Base-by-base conservation (phyloP, 495 filamentous ascomycete species). In the Annulohypoxylon bovei region DNA sequence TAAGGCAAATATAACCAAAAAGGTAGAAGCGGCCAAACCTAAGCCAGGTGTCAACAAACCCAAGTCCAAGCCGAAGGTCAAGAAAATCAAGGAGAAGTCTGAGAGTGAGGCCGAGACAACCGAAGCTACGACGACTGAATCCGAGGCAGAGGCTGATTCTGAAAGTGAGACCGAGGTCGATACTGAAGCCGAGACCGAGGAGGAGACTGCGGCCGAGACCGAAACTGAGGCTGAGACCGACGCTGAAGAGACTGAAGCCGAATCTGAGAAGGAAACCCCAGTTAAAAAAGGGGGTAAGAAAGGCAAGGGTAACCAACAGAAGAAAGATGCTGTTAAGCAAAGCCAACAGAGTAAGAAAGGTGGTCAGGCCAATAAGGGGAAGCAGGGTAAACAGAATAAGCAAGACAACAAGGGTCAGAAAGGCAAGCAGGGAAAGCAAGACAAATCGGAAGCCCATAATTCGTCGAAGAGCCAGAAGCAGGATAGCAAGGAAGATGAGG, bases 41-140 rank as follows among this genome's bases (percentile, higher is more conserved):
- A 71, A 66, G 46, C 44, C 16, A 27, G 23, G 11, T 25, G 50
- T 40, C 40, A 62, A 40, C 30, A 74, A 62, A 16, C 59, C 46
- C 42, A 75, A 49, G 49, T 37, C 16, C 20, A 53, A 59, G 14
- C 28, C 22, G 18, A 53, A 72, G 52, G 1, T 54, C 7, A 77
- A 77, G 52, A 75, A 71, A 32, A 65, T 32, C 28, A 72, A 75
- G 25, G 52, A 55, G 16, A 61, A 74, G 62, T 42, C 68, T 4
- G 56, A 56, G 11, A 67, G 46, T 22, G 68, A 74, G 30, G 37
- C 25, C 6, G 65, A 71, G 11, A 47, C 56, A 4, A 59, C 35
- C 7, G 37, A 55, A n/a, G 39, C 69, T 14, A 59, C 37, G 20
- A 65, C 44, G 4, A 35, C 50, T 6, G 57, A 54, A 8, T 61